A percentile compares a stretch with the other conserved stretches of the same genome.
Conservation (phyloP, 805 yeast species). For the Candida vartiovaarae region DNA sequence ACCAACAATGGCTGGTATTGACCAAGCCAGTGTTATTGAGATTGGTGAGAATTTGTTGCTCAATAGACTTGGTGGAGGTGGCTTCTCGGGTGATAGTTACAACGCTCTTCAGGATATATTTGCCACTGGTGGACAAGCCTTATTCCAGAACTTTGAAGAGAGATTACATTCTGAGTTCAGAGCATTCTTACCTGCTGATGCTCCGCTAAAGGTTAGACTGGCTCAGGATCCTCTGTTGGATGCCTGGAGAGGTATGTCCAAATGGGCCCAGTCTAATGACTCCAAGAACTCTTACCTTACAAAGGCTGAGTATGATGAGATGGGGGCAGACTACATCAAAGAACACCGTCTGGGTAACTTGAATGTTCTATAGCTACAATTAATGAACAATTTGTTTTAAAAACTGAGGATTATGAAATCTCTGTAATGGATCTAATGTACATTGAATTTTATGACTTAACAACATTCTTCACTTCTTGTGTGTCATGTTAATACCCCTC, state of each 20-base stretch:
- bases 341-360: conserved; percentile 76
- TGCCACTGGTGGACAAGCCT: conserved; percentile 80
- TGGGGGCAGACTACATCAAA: conserved; percentile 82
- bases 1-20: conserved; percentile 90
- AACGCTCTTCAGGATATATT: conserved; percentile 58
- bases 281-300: conserved; percentile 47
- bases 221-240: conserved; percentile 70
- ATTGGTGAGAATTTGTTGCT: conserved; percentile 58
- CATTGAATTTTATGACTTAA: conserved; percentile 6
- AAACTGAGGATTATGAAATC: conserved; percentile 1
- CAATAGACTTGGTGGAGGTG: conserved; percentile 51
- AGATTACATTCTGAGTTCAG: conserved; percentile 68
- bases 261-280: conserved; percentile 53
- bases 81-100: conserved; percentile 47
- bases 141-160: conserved; percentile 55
- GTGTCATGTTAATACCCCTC: conserved; percentile 64
- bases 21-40: conserved; percentile 91
- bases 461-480: conserved; percentile 20
- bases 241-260: conserved; percentile 93
- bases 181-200: conserved; percentile 60
- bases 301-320: conserved; percentile 72
- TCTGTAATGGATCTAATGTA: not conserved
- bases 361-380: conserved; percentile 5
- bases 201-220: conserved; percentile 49
- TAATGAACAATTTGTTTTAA: conserved; percentile 1